These are phyloP conservation scores for Aspergillus tanneri DNA, from an alignment of 2,329 filamentous ascomycete genomes.

Conservation along the genomic window DNA sequence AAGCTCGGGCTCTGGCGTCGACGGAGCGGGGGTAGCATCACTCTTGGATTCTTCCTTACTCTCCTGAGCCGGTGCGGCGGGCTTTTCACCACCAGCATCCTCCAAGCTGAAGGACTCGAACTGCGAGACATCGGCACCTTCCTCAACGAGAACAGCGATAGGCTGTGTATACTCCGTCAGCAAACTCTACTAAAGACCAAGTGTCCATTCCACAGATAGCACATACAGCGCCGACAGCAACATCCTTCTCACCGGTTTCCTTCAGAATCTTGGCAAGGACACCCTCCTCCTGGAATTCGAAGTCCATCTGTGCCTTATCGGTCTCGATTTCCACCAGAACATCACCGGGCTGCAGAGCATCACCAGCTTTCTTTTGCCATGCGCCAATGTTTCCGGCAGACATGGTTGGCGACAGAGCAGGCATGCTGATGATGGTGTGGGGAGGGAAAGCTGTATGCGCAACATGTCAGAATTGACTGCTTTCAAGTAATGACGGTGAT, in stretches of 20 bases:
- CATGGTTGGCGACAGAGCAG: conserved; percentile 97
- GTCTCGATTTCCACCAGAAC: conserved; percentile 98
- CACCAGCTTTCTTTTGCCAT: conserved; percentile 97
- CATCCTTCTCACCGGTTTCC: conserved; percentile 89
- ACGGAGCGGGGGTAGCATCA: conserved; percentile 53
- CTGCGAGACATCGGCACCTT: conserved; percentile 79
- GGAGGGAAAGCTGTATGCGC: conserved; percentile 74
- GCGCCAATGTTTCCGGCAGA: conserved; percentile 90
- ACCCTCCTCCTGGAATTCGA: conserved; percentile 98
- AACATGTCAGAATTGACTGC: not conserved
- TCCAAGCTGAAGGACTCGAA: conserved; percentile 86
- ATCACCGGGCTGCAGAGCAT: conserved; percentile 82
- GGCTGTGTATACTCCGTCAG: conserved; percentile 59
- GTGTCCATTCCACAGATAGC: conserved; percentile 20
- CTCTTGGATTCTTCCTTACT: conserved; percentile 59
- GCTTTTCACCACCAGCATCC: conserved; percentile 84
- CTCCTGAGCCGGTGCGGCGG: conserved; percentile 59
- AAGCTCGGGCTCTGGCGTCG: conserved; percentile 58
- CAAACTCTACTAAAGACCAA: conserved; percentile 1
- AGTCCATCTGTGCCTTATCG: conserved; percentile 99
- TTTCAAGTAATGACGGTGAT: not conserved
- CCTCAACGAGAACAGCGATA: conserved; percentile 92
- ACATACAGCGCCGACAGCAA: conserved; percentile 90
- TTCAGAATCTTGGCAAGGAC: conserved; percentile 91
- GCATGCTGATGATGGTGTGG: conserved; percentile 96